Conservation (phyloP, 2,329 filamentous ascomycete genomes). For the Colletotrichum sidae region DNA sequence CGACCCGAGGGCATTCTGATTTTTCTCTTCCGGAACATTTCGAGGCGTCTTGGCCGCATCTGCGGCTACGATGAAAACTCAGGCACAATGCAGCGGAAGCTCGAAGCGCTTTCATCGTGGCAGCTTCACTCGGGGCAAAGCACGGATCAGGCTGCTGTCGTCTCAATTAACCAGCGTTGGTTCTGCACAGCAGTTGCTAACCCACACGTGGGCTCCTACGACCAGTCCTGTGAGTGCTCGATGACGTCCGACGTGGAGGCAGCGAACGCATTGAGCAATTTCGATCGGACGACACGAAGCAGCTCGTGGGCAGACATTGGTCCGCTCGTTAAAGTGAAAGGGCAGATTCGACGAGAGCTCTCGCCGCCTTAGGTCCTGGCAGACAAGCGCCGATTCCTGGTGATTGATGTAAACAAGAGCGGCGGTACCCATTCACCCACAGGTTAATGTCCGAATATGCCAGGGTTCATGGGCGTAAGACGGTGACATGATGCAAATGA, state of each 20-base stretch:
- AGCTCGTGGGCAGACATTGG: conserved; percentile 26
- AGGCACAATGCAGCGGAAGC: conserved; percentile 2
- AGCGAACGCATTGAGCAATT: conserved; percentile 35
- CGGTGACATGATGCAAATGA: conserved; percentile 31
- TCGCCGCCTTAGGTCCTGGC: conserved; percentile 20
- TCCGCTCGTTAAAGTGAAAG: conserved; percentile 19
- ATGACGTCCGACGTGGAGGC: conserved; percentile 35
- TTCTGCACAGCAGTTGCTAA: not conserved
- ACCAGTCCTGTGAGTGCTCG: not conserved
- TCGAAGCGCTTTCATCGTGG: no score
- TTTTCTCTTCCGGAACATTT: conserved; percentile 31
- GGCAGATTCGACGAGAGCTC: conserved; percentile 25
- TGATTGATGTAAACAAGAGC: conserved; percentile 31
- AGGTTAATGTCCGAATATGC: conserved; percentile 37
- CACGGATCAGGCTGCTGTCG: no score
- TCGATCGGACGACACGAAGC: conserved; percentile 32
- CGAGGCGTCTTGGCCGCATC: conserved; percentile 31
- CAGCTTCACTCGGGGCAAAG: no score
- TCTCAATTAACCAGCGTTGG: no score
- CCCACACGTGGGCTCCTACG: not conserved
- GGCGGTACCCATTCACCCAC: conserved; percentile 35
- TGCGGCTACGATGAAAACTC: conserved; percentile 22
- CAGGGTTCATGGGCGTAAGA: conserved; percentile 32
- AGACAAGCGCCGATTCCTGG: conserved; percentile 10
- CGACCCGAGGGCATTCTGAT: conserved; percentile 17